Base-by-base conservation (phyloP, 495 filamentous ascomycete species). In the Aspergillus olivimuriae region DNA sequence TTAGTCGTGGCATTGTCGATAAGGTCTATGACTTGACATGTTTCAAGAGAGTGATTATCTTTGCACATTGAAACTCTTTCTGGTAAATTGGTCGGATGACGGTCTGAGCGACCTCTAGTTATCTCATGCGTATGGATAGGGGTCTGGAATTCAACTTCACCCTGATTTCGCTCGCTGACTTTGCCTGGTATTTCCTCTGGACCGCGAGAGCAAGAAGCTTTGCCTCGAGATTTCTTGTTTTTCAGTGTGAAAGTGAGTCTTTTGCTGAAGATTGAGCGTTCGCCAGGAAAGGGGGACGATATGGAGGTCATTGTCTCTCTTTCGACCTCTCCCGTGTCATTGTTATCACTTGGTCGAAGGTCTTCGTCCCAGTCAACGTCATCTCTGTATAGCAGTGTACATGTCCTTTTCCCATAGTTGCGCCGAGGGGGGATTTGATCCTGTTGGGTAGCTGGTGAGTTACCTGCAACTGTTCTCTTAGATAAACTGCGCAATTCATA, bases 301-400 rank as follows among this genome's bases (percentile, higher is more conserved):
- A 55, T 31, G 21, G 53, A 47, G 0, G 51, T 49, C 32, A 41
- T 16, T 31, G 20, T 17, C 19, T 42, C 34, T 17, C 22, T 35
- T 11, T 19, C 18, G 15, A 1, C n/a, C 33, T 34, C 36, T 8
- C 8, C 2, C 12, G 34, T 37, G 21, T 52, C 23, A 19, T 57
- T 53, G 4, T 51, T 53, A 12, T 60, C 53, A 33, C 56, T 65
- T 11, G 54, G 54, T n/a, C 59, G 51, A 14, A 66, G 41, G 21
- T 59, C 62, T 45, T 69, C 60, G 42, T 60, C 57, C 63, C 57
- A 62, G 23, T 65, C 61, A 7, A 69, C 58, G 14, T 46, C 43
- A 1, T 37, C 35, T 31, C 51, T 53, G n/a, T 48, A 46, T 15
- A 21, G 16, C 2, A 32, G 20, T 28, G 44, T 47, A 36, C 47